phyloP scores from a whole-genome alignment of 768 basidiomycete genomes.

The Pseudohyphozyma bogoriensis region DNA sequence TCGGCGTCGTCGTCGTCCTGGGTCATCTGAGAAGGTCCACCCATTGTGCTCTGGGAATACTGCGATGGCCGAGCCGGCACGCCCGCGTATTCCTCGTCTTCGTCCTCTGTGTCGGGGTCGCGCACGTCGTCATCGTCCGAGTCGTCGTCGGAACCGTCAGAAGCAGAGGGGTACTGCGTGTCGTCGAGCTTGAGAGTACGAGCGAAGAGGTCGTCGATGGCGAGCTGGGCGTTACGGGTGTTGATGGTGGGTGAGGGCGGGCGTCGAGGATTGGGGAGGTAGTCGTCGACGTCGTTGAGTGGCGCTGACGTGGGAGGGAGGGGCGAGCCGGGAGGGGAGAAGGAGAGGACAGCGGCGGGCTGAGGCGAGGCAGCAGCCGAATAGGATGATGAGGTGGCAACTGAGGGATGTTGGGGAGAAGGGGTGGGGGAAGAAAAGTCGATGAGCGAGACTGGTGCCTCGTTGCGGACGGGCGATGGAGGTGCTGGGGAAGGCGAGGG shows the following conservation, averaged over 20 bases:
- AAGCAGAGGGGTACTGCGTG: neutral
- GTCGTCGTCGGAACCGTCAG: neutral
- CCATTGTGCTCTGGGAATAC: no score
- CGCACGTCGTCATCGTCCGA: slow-evolving; percentile 33
- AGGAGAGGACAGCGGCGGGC: neutral
- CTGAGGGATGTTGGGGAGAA: neutral
- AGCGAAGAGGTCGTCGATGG: slow-evolving; percentile 95
- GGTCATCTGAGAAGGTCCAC: neutral
- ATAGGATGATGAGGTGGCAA: neutral
- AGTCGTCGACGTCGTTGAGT: neutral
- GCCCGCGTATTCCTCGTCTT: slow-evolving; percentile 3
- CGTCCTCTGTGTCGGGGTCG: slow-evolving; percentile 13
- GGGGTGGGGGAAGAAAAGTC: neutral
- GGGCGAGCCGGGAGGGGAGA: neutral
- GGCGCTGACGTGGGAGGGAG: neutral
- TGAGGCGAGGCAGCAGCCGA: neutral
- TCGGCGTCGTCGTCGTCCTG: slow-evolving; percentile 7
- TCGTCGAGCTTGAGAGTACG: slow-evolving; percentile 38
- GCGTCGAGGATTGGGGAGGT: slow-evolving; percentile 9
- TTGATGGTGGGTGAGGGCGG: slow-evolving; percentile 68
- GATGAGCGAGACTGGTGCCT: slow-evolving; percentile 42
- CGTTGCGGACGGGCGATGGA: slow-evolving; percentile 43
- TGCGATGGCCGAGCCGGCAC: neutral
- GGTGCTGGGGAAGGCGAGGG: neutral
- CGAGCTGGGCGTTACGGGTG: slow-evolving; percentile 85